Conservation (phyloP, 129 eudicot genomes). For the Oenanthe sinensis region DNA sequence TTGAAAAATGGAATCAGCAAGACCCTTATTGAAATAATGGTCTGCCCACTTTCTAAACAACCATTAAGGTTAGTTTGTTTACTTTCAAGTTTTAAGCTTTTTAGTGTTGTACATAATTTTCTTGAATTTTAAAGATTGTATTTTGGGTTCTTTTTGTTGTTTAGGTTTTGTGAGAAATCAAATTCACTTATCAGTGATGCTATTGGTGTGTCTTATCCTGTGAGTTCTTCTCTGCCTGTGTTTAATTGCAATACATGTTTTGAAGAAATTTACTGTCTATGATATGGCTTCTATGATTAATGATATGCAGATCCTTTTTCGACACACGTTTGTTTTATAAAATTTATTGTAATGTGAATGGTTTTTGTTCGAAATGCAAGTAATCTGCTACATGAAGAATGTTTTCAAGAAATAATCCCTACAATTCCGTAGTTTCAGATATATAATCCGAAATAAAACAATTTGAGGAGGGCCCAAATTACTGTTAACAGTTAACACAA, state of each 20-base stretch:
- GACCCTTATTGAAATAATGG: background rate
- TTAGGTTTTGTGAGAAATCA: conserved; percentile 5
- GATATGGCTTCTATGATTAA: background rate
- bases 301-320: background rate
- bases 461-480: background rate
- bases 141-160: background rate
- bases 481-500: too few relatives aligned
- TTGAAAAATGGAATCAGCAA: conserved; percentile 2
- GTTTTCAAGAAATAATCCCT: background rate
- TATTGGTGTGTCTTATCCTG: conserved; percentile 8
- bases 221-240: background rate
- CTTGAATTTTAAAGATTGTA: background rate
- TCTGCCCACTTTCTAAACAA: conserved; percentile 14
- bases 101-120: background rate
- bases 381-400: background rate
- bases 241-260: background rate
- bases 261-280: background rate
- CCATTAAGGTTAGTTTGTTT: background rate
- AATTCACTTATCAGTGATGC: conserved; percentile 9
- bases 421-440: background rate
- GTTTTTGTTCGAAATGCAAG: background rate
- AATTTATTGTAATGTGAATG: background rate
- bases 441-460: background rate
- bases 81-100: background rate
- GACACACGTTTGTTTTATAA: background rate